phyloP scores from a whole-genome alignment of 352 stramenopile species.

The Phytophthora hibernalis region DNA sequence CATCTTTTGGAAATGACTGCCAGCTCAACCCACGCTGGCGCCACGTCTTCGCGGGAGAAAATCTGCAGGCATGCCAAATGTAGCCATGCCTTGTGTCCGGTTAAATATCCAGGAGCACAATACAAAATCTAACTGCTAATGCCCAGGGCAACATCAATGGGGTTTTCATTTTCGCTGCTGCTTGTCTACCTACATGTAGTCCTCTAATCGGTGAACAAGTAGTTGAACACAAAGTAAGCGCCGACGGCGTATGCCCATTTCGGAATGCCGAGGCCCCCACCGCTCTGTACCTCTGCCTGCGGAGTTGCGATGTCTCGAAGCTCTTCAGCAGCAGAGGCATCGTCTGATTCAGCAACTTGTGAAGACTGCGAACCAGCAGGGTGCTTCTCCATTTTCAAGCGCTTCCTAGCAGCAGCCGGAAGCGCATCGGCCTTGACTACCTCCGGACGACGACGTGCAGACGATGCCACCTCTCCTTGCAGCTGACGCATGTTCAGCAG shows the following conservation, averaged over 20 bases:
- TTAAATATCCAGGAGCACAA: too few species aligned
- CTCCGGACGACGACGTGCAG: constrained; percentile 55
- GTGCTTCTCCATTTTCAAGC: constrained; percentile 76
- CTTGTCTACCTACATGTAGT: not conserved
- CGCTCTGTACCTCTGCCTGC: constrained; percentile 56
- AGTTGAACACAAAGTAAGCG: constrained; percentile 76
- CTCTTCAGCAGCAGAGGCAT: constrained; percentile 41
- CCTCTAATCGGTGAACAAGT: constrained; percentile 56
- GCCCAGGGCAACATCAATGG: not conserved
- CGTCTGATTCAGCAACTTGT: constrained; percentile 15
- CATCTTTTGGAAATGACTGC: constrained; percentile 39
- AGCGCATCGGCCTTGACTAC: constrained; percentile 59
- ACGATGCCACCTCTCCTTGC: constrained; percentile 78
- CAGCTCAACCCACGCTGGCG: constrained; percentile 25
- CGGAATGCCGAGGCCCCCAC: constrained; percentile 57
- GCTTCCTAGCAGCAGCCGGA: constrained; percentile 61
- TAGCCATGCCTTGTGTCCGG: too few species aligned
- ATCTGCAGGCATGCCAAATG: too few species aligned
- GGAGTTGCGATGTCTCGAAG: constrained; percentile 57
- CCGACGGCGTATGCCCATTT: constrained; percentile 72
- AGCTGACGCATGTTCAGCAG: constrained; percentile 81
- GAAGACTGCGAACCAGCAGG: constrained; percentile 11
- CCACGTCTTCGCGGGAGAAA: not conserved
- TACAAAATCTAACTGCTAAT: too few species aligned
- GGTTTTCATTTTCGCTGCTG: not conserved